Evolutionary conservation across 306 rosid species (phyloP).

Genomic region (Cicer judaicum): DNA sequence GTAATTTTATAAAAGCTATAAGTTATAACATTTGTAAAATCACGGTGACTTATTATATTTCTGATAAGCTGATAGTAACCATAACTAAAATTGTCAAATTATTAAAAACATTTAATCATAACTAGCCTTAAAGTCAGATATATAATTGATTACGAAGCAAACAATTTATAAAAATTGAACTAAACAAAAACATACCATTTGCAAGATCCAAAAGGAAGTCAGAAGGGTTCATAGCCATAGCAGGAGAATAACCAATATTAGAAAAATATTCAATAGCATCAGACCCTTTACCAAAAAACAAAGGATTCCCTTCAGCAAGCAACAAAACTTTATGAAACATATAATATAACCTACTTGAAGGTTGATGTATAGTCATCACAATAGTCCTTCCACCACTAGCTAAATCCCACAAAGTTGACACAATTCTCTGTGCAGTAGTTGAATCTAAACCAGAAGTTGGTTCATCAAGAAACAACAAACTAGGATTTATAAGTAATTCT

Average conservation of each 20-base stretch:
- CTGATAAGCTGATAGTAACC: too few species aligned
- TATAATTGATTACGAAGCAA: too few species aligned
- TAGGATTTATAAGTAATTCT: constrained; percentile 75
- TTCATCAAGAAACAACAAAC: constrained; percentile 74
- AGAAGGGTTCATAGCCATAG: constrained; percentile 75
- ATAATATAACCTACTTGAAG: constrained; percentile 72
- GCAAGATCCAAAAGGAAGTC: constrained; percentile 85
- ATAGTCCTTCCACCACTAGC: constrained; percentile 70
- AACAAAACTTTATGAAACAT: constrained; percentile 76
- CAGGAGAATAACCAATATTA: constrained; percentile 58
- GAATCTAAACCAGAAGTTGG: constrained; percentile 87
- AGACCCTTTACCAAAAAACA: constrained; percentile 74
- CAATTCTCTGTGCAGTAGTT: constrained; percentile 72
- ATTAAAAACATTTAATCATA: too few species aligned
- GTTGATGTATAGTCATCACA: constrained; percentile 83
- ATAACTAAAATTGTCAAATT: too few species aligned
- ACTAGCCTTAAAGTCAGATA: too few species aligned
- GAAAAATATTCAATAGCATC: constrained; percentile 68
- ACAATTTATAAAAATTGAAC: not conserved
- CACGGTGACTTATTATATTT: too few species aligned
- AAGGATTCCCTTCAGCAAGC: constrained; percentile 61
- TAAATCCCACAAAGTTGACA: constrained; percentile 66
- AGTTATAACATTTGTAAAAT: too few species aligned
- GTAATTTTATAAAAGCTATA: too few species aligned
- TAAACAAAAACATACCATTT: constrained; percentile 59